These are phyloP conservation scores for Sporobolomyces roseus DNA, from an alignment of 768 basidiomycete genomes.

Conservation along the genomic window DNA sequence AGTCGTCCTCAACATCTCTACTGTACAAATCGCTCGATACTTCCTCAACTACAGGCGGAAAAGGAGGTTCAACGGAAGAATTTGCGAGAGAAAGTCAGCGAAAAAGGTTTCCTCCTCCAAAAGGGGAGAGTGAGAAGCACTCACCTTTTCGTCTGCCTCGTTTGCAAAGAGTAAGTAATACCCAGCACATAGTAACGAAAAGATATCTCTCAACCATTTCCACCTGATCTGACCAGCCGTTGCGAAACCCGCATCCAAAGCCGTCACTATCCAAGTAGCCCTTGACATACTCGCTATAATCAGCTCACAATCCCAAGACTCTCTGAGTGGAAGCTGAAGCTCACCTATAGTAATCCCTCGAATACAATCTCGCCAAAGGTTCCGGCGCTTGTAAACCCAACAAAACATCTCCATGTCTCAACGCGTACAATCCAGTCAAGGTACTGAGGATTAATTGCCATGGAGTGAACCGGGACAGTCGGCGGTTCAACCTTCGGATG, in stretches of 20 bases:
- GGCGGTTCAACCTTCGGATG: slow-evolving; percentile 35
- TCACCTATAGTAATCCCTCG: slow-evolving; percentile 38
- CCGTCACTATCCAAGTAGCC: slow-evolving; percentile 89
- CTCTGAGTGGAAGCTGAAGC: slow-evolving; percentile 3
- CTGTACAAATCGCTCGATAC: slow-evolving; percentile 86
- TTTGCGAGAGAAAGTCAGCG: no score
- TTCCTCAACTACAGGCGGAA: slow-evolving; percentile 71
- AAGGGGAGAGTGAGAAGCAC: slow-evolving; percentile 24
- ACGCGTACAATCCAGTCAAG: slow-evolving; percentile 71
- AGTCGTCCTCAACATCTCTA: slow-evolving; percentile 89
- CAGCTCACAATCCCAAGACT: slow-evolving; percentile 63
- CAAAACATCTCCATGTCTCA: slow-evolving; percentile 39
- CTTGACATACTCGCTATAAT: slow-evolving; percentile 46
- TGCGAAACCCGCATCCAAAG: slow-evolving; percentile 94
- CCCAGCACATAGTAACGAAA: slow-evolving; percentile 71
- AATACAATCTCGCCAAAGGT: slow-evolving; percentile 70
- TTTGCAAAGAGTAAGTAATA: slow-evolving; percentile 88
- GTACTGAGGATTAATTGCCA: slow-evolving; percentile 90
- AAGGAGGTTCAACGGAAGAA: no score
- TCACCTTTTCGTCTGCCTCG: slow-evolving; percentile 94
- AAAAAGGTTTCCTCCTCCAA: neutral
- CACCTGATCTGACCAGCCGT: slow-evolving; percentile 89
- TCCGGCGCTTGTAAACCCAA: slow-evolving; percentile 67
- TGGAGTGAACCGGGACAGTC: slow-evolving; percentile 69
- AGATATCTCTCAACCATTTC: slow-evolving; percentile 83